Evolutionary conservation across 306 rosid genomes (phyloP), one percentile per base, ranked within the genome.

Genomic region (Aeschynomene evenia): DNA sequence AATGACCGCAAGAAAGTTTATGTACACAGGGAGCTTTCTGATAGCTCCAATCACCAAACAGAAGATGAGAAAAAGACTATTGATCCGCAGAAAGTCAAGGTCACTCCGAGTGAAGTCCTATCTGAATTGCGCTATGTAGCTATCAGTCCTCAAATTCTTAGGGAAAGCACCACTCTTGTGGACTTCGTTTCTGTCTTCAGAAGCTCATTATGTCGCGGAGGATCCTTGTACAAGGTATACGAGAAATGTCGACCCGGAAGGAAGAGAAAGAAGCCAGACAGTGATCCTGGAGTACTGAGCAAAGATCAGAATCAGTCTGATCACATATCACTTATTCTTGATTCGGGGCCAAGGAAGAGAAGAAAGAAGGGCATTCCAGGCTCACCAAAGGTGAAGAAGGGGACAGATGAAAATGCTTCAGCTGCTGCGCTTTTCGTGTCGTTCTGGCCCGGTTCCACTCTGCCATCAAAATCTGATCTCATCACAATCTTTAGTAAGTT

Each of bases 381-480:
- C 42, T 18, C 12, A 34, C 54, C 40, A 15, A 42, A 66, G 28
- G 65, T 7, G 45, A 74, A 68, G 73, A 84, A 79, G 28, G 70
- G 43, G 22, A 70, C 11, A 0, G 68, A 58, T 28, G 74, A 70
- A 42, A 65, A 68, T 48, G 54, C 58, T 66, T 21, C 79, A 9
- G 68, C 81, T 15, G 79, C 96, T 0, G 74, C 68, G n/a, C 79
- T 91, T 60, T 49, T 70, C 20, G 82, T 75, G 15, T 74, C 85
- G 65, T 91, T 91, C 68, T 81, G 77, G 34, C 79, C 90, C 2
- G 94, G 89, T 6, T 82, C 94, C 34, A 8, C 67, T 2, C 64
- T 87, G 43, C 97, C 97, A 42, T 71, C 96, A 10, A 91, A 81
- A 71, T 75, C 86, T 56, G 87, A 85, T 80, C 86, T 91, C 11